phyloP scores from a whole-genome alignment of 1,139 yeast species.

The Geotrichum klebahnii region DNA sequence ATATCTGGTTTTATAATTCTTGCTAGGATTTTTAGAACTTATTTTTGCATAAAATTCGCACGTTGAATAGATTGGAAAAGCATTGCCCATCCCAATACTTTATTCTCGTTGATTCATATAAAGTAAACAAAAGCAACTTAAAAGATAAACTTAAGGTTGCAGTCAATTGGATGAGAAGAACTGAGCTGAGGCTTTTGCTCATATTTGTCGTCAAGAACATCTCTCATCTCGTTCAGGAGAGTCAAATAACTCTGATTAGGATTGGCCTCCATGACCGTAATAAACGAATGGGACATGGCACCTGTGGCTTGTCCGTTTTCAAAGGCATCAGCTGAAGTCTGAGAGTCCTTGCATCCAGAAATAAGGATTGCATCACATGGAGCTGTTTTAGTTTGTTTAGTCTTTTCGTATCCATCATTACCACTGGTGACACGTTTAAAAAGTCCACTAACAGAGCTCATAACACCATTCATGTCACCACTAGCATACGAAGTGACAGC shows the following conservation, averaged over 20 bases:
- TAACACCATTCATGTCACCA: slow-evolving; percentile 61
- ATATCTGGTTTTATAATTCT: too few relatives aligned
- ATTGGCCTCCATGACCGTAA: slow-evolving; percentile 60
- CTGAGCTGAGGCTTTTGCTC: slow-evolving; percentile 88
- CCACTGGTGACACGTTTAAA: slow-evolving; percentile 47
- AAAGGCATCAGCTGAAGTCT: slow-evolving; percentile 71
- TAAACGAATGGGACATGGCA: slow-evolving; percentile 91
- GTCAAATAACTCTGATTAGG: slow-evolving; percentile 75
- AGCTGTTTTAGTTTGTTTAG: slow-evolving; percentile 61
- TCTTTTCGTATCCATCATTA: slow-evolving; percentile 43
- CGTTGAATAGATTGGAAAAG: too few relatives aligned
- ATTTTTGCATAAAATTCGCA: too few relatives aligned
- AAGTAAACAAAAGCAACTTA: slow-evolving; percentile 25
- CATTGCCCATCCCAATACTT: too few relatives aligned
- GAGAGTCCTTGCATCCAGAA: slow-evolving; percentile 89
- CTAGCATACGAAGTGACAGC: slow-evolving; percentile 69
- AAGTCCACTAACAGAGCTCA: slow-evolving; percentile 48
- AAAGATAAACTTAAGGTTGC: slow-evolving; percentile 59
- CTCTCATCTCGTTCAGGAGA: slow-evolving; percentile 75
- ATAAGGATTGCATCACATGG: slow-evolving; percentile 85
- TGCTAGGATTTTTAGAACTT: too few relatives aligned
- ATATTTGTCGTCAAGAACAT: slow-evolving; percentile 62
- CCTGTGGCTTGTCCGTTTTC: slow-evolving; percentile 81
- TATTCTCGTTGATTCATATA: too few relatives aligned
- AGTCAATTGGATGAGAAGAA: slow-evolving; percentile 78